These are phyloP conservation scores for Eucalyptus lansdowneana DNA, from an alignment of 345 rosid genomes.

Conservation along the genomic window DNA sequence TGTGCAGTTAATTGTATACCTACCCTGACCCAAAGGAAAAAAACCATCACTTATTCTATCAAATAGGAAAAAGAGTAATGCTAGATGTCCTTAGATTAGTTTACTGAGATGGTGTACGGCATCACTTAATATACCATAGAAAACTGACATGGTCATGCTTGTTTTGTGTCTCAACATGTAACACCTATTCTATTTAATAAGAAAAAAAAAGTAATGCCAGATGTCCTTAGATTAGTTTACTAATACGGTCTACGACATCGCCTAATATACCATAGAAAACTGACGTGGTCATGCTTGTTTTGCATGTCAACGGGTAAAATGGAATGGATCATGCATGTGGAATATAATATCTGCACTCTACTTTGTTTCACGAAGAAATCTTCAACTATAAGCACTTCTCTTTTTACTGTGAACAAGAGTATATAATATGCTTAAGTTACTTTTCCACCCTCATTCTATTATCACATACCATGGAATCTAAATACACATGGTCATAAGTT, in stretches of 20 bases:
- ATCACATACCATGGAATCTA: neutral
- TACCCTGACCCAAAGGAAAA: neutral
- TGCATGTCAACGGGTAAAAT: neutral
- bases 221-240: neutral
- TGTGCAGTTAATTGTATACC: neutral
- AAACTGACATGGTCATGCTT: neutral
- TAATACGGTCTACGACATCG: neutral
- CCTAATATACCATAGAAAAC: neutral
- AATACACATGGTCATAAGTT: neutral
- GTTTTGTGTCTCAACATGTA: neutral
- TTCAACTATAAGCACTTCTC: neutral
- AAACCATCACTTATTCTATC: too few species aligned
- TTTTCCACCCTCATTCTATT: neutral
- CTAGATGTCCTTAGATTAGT: neutral
- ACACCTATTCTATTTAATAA: neutral
- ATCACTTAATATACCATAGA: neutral
- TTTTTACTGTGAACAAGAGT: neutral
- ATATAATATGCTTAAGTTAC: neutral
- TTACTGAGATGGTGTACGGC: neutral
- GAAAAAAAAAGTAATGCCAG: neutral
- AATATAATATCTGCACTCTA: neutral
- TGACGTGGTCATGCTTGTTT: neutral
- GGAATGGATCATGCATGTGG: neutral
- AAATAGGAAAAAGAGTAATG: neutral
- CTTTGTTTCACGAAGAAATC: neutral